Evolutionary conservation across 2,329 filamentous ascomycete genomes (phyloP).

Genomic region (Dactylellina cionopaga): DNA sequence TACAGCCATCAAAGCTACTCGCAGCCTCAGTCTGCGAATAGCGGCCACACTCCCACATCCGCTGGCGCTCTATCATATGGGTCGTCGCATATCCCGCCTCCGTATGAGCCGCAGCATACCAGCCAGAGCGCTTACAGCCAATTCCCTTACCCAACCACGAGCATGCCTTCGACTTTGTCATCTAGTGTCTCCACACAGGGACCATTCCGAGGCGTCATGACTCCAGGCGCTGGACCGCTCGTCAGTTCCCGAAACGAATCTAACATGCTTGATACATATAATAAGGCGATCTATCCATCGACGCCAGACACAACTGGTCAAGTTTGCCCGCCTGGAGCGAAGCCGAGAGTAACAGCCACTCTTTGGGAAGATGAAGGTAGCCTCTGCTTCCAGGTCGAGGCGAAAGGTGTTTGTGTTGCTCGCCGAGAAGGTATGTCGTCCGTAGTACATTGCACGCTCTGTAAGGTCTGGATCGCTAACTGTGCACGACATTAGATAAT

Average conservation of each 20-base stretch:
- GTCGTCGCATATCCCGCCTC: slow-evolving; percentile 50
- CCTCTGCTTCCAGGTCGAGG: slow-evolving; percentile 96
- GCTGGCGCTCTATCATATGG: slow-evolving; percentile 41
- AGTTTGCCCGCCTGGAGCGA: slow-evolving; percentile 90
- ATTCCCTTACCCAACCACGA: slow-evolving; percentile 44
- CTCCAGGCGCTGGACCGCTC: slow-evolving; percentile 48
- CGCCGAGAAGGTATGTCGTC: slow-evolving; percentile 79
- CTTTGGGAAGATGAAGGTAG: slow-evolving; percentile 98
- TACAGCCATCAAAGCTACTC: slow-evolving; percentile 50
- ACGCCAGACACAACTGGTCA: slow-evolving; percentile 83
- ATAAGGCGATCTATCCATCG: slow-evolving; percentile 65
- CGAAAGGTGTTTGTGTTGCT: slow-evolving; percentile 93
- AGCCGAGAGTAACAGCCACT: slow-evolving; percentile 93
- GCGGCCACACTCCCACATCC: slow-evolving; percentile 50
- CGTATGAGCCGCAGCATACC: slow-evolving; percentile 51
- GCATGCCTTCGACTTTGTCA: slow-evolving; percentile 47
- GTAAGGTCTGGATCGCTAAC: slow-evolving; percentile 12
- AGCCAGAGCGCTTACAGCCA: slow-evolving; percentile 45
- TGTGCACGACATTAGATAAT: slow-evolving; percentile 72
- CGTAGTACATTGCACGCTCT: slow-evolving; percentile 20
- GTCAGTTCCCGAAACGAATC: slow-evolving; percentile 49
- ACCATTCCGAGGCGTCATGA: slow-evolving; percentile 51
- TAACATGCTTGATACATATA: slow-evolving; percentile 61
- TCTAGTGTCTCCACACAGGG: slow-evolving; percentile 47
- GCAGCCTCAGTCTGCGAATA: slow-evolving; percentile 46